Conservation (phyloP, 2,329 filamentous ascomycete species). For the Scortechinia acanthostroma region DNA sequence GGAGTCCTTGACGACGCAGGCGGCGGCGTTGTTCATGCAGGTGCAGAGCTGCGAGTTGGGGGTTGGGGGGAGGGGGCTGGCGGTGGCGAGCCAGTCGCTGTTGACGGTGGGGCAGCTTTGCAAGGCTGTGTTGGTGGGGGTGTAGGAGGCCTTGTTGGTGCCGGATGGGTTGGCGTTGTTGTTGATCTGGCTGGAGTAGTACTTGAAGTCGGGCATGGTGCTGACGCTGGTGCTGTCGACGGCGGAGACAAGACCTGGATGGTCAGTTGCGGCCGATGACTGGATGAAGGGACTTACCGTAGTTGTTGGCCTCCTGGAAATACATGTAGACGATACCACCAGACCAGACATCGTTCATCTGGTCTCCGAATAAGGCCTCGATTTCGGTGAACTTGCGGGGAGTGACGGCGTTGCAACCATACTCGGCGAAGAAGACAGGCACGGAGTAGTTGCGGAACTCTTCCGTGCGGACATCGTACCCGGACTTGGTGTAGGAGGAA, state of each 20-base stretch:
- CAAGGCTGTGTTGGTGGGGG: slow-evolving; percentile 44
- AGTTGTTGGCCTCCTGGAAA: slow-evolving; percentile 34
- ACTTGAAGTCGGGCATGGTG: slow-evolving; percentile 47
- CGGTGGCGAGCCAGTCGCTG: slow-evolving; percentile 43
- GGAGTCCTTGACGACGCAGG: slow-evolving; percentile 40
- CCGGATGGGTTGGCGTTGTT: slow-evolving; percentile 42
- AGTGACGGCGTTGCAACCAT: slow-evolving; percentile 52
- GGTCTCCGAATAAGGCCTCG: slow-evolving; percentile 43
- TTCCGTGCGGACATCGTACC: slow-evolving; percentile 47
- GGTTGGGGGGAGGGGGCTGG: slow-evolving; percentile 45
- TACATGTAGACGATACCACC: slow-evolving; percentile 47
- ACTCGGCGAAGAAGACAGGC: slow-evolving; percentile 62
- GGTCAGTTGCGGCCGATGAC: slow-evolving; percentile 5
- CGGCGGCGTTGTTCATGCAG: slow-evolving; percentile 55
- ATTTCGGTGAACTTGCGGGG: slow-evolving; percentile 56
- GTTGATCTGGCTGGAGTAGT: slow-evolving; percentile 47
- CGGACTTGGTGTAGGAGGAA: slow-evolving; percentile 40
- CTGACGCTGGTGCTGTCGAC: slow-evolving; percentile 34
- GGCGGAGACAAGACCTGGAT: slow-evolving; percentile 37
- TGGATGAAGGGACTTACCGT: slow-evolving; percentile 15
- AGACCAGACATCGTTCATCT: slow-evolving; percentile 50
- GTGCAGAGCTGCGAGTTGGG: slow-evolving; percentile 53
- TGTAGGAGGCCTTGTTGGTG: slow-evolving; percentile 47
- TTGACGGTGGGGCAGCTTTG: slow-evolving; percentile 44
- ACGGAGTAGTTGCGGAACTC: slow-evolving; percentile 49